Evolutionary conservation across 208 protist species (phyloP).

Genomic region (Porcisia deanei): DNA sequence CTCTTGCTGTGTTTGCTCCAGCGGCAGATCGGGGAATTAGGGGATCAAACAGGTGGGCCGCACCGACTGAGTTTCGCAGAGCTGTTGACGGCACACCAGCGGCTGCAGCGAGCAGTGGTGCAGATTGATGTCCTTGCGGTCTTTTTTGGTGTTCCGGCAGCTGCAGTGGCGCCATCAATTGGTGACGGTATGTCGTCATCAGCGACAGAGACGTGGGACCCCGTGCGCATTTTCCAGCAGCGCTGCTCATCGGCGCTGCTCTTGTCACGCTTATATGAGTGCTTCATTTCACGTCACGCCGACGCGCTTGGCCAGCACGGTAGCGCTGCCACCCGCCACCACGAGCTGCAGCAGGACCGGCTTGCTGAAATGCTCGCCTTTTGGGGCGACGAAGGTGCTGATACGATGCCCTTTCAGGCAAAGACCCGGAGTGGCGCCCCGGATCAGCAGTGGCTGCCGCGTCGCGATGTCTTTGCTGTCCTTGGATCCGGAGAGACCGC

Average conservation of each 20-base stretch:
- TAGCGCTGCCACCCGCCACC: slow-evolving; percentile 13
- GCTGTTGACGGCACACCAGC: slow-evolving; percentile 53
- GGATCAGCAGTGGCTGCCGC: neutral
- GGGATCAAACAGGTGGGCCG: slow-evolving; percentile 44
- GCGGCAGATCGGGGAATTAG: slow-evolving; percentile 49
- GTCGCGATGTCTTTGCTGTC: neutral
- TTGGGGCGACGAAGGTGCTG: neutral
- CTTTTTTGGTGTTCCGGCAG: slow-evolving; percentile 46
- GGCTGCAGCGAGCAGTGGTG: slow-evolving; percentile 38
- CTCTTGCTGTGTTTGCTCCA: slow-evolving; percentile 40
- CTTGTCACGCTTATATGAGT: slow-evolving; percentile 52
- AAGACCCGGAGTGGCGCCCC: neutral
- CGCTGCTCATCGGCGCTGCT: slow-evolving; percentile 63
- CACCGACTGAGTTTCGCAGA: slow-evolving; percentile 56
- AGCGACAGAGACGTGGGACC: slow-evolving; percentile 17
- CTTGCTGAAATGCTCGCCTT: neutral
- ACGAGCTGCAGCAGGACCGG: slow-evolving; percentile 17
- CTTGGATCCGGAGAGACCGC: neutral
- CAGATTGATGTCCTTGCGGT: slow-evolving; percentile 55
- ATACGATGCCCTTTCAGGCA: neutral
- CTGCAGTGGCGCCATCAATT: neutral
- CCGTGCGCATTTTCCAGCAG: slow-evolving; percentile 16
- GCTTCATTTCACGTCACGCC: slow-evolving; percentile 34
- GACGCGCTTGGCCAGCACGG: slow-evolving; percentile 39
- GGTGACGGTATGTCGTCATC: neutral